Base-by-base conservation (phyloP, 2,329 filamentous ascomycete species). In the Sclerotinia trifoliorum region DNA sequence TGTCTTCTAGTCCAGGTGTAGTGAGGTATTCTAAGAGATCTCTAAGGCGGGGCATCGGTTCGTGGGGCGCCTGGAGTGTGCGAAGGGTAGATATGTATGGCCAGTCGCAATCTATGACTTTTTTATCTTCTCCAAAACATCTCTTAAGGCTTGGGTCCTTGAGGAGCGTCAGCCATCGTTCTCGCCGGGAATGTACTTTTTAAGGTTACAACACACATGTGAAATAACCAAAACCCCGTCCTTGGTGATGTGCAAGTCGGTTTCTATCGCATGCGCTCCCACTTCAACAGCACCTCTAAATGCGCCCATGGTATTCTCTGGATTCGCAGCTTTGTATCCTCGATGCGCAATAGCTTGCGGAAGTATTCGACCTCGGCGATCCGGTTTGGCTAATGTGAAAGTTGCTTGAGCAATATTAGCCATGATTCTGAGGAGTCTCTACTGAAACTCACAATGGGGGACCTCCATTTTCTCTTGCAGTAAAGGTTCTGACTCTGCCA, bases 151-250 rank as follows among this genome's bases (percentile, higher is more conserved):
- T 88, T 7, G 86, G 81, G 77, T 97, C 94, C 87, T 93, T 63
- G 65, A 66, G 42, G 55, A 29, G 62, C 42, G 63, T 66, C 55
- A 66, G 63, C 52, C 32, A 60, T 58, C 44, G 15, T 35, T 39
- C 52, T n/a, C 21, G 58, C 15, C 42, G 52, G 44, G n/a, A 29
- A 26, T 29, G 8, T 39, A 44, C 24, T 21, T 65, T 71, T 69
- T 80, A n/a, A 51, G 60, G 60, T 51, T 26, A 51, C 15, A 52
- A 51, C 60, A 63, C 60, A 92, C 90, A 82, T 96, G 93, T 57
- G 90, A 92, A 52, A 98, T 80, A 13, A 98, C 92, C 0, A 96
- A 90, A 0, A 96, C 88, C 8, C 90, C 89, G 75, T 98, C 94
- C 70, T 85, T 87, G 19, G 92, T 89, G 46, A 97, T 80, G 77